These are phyloP conservation scores for Microglena sp. DNA, from an alignment of 139 green algal genomes.

Conservation along the genomic window DNA sequence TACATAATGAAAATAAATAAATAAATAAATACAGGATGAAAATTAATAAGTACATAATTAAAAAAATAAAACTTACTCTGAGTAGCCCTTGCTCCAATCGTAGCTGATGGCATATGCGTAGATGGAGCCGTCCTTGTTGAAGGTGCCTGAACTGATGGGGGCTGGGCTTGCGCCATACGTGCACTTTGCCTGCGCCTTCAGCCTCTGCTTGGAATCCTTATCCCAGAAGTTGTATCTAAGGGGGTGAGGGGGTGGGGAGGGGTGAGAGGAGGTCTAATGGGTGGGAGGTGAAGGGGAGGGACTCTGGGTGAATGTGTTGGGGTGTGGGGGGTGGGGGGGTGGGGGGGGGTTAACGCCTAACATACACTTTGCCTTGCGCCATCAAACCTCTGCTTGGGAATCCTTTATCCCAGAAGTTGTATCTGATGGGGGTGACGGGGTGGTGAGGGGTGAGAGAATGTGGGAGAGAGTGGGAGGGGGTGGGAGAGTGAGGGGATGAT, in stretches of 20 bases:
- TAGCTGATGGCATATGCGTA: conserved; percentile 87
- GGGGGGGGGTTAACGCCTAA: not conserved
- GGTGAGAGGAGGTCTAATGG: too few species aligned
- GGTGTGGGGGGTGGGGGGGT: too few species aligned
- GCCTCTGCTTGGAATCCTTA: conserved; percentile 94
- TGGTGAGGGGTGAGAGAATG: not conserved
- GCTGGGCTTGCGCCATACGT: conserved; percentile 27
- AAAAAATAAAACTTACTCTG: conserved; percentile 42
- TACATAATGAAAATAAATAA: too few species aligned
- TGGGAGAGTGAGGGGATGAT: not conserved
- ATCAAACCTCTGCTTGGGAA: too few species aligned
- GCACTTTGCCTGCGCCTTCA: conserved; percentile 67
- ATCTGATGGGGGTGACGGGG: not conserved
- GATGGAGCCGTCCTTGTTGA: conserved; percentile 82
- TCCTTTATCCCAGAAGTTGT: too few species aligned
- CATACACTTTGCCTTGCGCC: too few species aligned
- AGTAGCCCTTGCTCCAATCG: conserved; percentile 82
- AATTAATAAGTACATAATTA: too few species aligned
- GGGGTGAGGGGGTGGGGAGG: too few species aligned
- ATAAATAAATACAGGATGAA: too few species aligned
- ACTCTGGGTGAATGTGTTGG: not conserved
- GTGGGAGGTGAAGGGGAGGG: too few species aligned
- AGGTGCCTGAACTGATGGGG: conserved; percentile 77
- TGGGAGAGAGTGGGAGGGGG: not conserved
- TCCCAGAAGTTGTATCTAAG: conserved; percentile 99